Evolutionary conservation across 1,139 yeast species (phyloP).

Genomic region (Magnusiomyces sp.): DNA sequence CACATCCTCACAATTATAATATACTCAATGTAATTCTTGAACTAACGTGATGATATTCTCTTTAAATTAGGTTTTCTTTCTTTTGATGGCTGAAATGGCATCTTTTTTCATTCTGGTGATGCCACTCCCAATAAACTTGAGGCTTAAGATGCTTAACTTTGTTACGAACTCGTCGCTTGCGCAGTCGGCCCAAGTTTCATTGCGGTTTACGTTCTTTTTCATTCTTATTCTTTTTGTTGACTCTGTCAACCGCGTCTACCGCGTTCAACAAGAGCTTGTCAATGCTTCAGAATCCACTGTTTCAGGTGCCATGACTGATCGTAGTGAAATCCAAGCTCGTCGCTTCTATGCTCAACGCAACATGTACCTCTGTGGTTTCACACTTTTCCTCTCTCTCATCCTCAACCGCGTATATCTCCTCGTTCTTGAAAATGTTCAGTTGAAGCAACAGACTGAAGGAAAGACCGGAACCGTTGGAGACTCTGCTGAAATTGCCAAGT

Average conservation of each 20-base stretch:
- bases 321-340: slow-evolving; percentile 79
- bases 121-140: slow-evolving; percentile 71
- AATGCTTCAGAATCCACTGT: slow-evolving; percentile 6
- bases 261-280: slow-evolving; percentile 51
- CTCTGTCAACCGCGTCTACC: slow-evolving; percentile 73
- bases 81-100: slow-evolving; percentile 71
- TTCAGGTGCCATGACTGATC: slow-evolving; percentile 34
- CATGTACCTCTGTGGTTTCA: slow-evolving; percentile 92
- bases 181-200: slow-evolving; percentile 62
- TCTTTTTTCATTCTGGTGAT: slow-evolving; percentile 72
- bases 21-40: too few species aligned
- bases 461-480: slow-evolving; percentile 21
- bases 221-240: slow-evolving; percentile 79
- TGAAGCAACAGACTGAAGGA: slow-evolving; percentile 25
- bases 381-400: slow-evolving; percentile 79
- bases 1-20: too few species aligned
- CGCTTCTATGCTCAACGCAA: slow-evolving; percentile 94
- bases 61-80: slow-evolving; percentile 62
- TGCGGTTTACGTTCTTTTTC: slow-evolving; percentile 63
- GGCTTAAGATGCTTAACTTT: slow-evolving; percentile 58
- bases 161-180: slow-evolving; percentile 64
- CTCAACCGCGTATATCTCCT: slow-evolving; percentile 79
- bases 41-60: too few species aligned
- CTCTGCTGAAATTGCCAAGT: slow-evolving; percentile 36
- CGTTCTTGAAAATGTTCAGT: slow-evolving; percentile 65